Evolutionary conservation across 2,329 filamentous ascomycete genomes (phyloP), one percentile per base, ranked within the genome.

Genomic region (Penicillium occitanis): DNA sequence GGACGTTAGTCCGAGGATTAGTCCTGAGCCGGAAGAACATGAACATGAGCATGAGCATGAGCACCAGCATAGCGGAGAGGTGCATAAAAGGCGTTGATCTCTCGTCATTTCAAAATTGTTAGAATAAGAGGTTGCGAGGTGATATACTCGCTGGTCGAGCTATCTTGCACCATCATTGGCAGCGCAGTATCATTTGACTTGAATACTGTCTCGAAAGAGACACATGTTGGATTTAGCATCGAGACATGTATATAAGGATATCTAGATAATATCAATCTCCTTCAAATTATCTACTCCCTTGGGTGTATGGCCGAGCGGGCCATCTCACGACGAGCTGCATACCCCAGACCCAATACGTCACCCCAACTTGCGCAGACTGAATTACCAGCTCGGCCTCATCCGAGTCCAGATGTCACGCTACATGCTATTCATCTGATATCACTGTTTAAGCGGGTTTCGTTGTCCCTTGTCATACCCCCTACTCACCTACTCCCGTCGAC

Each of bases 1-100:
- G 2, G 85, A 90, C 69, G 81, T 90, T 10, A 87, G 84, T 71
- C 80, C 83, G 14, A 79, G 80, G 71, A 81, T 79, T 48, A 87
- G 83, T 70, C 87, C 87, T 3, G 88, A 91, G 73, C 85, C 87
- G 1, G 86, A 90, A 61, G 75, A 75, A 33, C 66, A 68, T 22
- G 70, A 71, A 22, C 70, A 76, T 67, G 71, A 78, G 63, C 73
- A 82, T 69, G 76, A 80, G 7, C 33, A 57, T 44, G 44, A 55
- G 11, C 65, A 53, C 22, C 42, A 59, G 37, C 51, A 60, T 51
- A 25, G 30, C 35, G 55, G 28, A 4, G 61, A 57, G 28, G 22
- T 60, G 19, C 65, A 67, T 58, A 67, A 65, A 50, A 58, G 62
- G 46, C 66, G 57, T 61, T 67, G 30, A 64, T 46, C 13, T 42